Base-by-base conservation (phyloP, 2,329 filamentous ascomycete genomes). In the Paecilomyces formosus region DNA sequence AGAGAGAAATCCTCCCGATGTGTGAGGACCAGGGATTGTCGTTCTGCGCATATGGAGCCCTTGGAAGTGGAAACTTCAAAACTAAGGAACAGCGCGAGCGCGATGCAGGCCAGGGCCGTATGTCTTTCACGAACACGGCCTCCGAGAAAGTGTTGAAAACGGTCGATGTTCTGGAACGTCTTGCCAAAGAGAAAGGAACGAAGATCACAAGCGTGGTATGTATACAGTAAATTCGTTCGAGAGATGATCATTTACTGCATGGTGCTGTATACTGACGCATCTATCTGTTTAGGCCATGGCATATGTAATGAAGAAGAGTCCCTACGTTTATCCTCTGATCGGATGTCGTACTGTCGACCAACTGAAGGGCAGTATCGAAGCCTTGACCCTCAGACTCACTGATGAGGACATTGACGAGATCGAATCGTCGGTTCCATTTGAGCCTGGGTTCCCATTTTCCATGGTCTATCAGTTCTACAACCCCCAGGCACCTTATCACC, bases 1-100 rank as follows among this genome's bases (percentile, higher is more conserved):
- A 88, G 74, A 79, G 85, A 24, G 86, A 88, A n/a, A 85, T 88
- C 64, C 79, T 89, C 35, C 85, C 85, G 50, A 89, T 89, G 86
- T 78, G 74, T 45, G 77, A 77, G 39, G 77, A 79, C 30, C 83
- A 88, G 65, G 85, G 85, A 33, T 87, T 88, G 82, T 84, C 75
- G 0, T 65, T 87, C 2, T 78, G 78, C 0, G 82, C 83, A 1
- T 84, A 78, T 76, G 81, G 35, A 5, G 70, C 76, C 1, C 72
- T 85, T 5, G 81, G 81, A 31, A 71, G 76, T 35, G 81, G 82
- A 45, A 75, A 76, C 60, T 80, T 82, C 70, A 78, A 81, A 68
- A 73, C 75, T 15, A 65, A 67, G 57, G 71, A 71, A 57, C 66
- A 68, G 56, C 30, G 76, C 53, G 63, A 67, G 63, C 63, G 71